These are phyloP conservation scores for Haematococcus sp. DNA, from an alignment of 139 green algal genomes.

Conservation along the genomic window DNA sequence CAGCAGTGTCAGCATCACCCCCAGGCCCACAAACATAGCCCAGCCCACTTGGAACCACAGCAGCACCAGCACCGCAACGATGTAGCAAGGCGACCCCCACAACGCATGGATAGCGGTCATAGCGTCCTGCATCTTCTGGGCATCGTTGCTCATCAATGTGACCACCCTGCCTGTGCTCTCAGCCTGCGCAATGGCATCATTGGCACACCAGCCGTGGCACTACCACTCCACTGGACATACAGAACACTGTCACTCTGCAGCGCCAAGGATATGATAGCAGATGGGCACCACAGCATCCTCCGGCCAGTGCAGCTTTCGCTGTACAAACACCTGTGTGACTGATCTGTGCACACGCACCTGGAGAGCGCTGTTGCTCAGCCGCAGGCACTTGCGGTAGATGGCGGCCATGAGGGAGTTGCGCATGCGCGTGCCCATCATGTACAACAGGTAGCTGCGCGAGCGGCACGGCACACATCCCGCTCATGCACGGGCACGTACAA, in stretches of 20 bases:
- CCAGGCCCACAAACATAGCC: slow-evolving; percentile 87
- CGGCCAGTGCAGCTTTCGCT: no score
- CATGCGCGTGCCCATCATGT: slow-evolving; percentile 54
- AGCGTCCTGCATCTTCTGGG: slow-evolving; percentile 69
- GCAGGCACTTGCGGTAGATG: slow-evolving; percentile 88
- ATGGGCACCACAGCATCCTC: no score
- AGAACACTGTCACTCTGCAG: no score
- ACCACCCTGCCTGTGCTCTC: slow-evolving; percentile 57
- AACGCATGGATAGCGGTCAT: slow-evolving; percentile 60
- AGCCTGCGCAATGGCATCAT: neutral
- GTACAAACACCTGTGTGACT: no score
- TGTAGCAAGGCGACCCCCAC: slow-evolving; percentile 68
- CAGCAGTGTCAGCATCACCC: slow-evolving; percentile 69
- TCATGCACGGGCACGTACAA: neutral
- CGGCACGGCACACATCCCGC: slow-evolving; percentile 45
- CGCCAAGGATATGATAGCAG: no score
- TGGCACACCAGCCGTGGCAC: neutral
- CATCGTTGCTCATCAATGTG: slow-evolving; percentile 76
- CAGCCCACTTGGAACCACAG: slow-evolving; percentile 82
- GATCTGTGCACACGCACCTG: no score
- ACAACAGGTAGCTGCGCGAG: slow-evolving; percentile 52
- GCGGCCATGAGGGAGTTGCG: slow-evolving; percentile 73
- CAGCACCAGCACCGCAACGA: slow-evolving; percentile 76
- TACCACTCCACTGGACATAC: neutral
- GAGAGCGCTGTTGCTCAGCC: slow-evolving; percentile 45